Evolutionary conservation across 2,329 filamentous ascomycete genomes (phyloP).

Genomic region (Aschersonia sp.): DNA sequence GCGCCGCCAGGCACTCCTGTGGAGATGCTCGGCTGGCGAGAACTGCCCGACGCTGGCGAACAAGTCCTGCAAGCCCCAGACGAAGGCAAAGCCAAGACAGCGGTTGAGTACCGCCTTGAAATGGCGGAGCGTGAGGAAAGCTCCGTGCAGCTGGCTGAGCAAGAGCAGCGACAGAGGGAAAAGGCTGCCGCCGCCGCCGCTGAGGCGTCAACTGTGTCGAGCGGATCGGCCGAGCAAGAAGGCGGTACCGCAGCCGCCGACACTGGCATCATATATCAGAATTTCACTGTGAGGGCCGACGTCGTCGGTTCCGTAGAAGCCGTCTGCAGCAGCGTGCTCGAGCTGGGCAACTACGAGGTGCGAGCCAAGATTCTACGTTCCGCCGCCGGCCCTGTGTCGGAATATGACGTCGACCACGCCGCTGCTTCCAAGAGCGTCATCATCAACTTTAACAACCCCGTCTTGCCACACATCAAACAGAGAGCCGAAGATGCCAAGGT

Average conservation of each 20-base stretch:
- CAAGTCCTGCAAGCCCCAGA: slow-evolving; percentile 70
- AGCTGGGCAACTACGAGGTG: slow-evolving; percentile 76
- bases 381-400: slow-evolving; percentile 61
- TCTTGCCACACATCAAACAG: slow-evolving; percentile 52
- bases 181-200: slow-evolving; percentile 24
- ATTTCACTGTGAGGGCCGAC: slow-evolving; percentile 83
- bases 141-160: slow-evolving; percentile 67
- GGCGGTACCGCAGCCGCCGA: slow-evolving; percentile 21
- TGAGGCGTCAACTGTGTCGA: slow-evolving; percentile 15
- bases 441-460: slow-evolving; percentile 70
- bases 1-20: slow-evolving; percentile 81
- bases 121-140: slow-evolving; percentile 57
- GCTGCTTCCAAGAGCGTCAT: slow-evolving; percentile 61
- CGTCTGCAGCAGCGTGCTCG: slow-evolving; percentile 60
- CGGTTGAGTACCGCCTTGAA: slow-evolving; percentile 62
- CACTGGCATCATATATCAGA: slow-evolving; percentile 38
- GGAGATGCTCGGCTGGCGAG: slow-evolving; percentile 88
- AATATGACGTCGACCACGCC: slow-evolving; percentile 84
- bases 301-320: slow-evolving; percentile 91
- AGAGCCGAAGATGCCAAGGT: slow-evolving; percentile 61
- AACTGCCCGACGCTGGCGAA: slow-evolving; percentile 68
- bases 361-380: slow-evolving; percentile 62
- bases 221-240: slow-evolving; percentile 13
- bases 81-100: slow-evolving; percentile 65
- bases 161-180: slow-evolving; percentile 48